Conservation (phyloP, 345 rosid species). For the Schrenkiella parvula region DNA sequence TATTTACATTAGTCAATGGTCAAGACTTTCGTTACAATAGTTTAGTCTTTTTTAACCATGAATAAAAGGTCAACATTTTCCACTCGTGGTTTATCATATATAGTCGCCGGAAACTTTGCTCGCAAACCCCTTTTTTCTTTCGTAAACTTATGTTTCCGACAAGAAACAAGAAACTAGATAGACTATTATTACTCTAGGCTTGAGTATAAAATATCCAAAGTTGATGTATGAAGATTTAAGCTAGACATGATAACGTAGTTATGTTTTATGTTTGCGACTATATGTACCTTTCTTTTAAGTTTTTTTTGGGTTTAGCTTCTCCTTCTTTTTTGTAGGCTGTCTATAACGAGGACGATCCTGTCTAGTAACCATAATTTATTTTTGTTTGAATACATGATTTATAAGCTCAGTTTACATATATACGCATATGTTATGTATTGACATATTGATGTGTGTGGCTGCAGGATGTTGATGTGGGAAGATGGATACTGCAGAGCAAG, state of each 20-base stretch:
- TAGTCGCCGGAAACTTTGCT: slow-evolving; percentile 4
- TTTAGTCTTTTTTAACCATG: background rate
- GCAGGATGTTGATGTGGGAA: slow-evolving; percentile 99
- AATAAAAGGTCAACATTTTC: background rate
- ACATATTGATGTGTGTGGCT: background rate
- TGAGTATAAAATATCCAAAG: background rate
- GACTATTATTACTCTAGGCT: background rate
- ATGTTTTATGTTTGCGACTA: background rate
- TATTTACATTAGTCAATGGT: background rate
- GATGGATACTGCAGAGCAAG: slow-evolving; percentile 95
- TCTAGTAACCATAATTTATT: background rate
- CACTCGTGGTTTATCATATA: background rate
- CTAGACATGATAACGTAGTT: background rate
- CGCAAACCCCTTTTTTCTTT: too few species aligned
- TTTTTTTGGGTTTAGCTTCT: background rate
- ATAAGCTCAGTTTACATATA: background rate
- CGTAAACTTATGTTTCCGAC: background rate
- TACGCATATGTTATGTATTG: background rate
- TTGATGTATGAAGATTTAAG: background rate
- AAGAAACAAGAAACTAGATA: background rate
- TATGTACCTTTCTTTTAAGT: background rate
- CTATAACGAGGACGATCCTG: background rate
- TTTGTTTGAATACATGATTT: background rate
- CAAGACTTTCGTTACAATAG: slow-evolving; percentile 4
- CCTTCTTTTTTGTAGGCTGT: background rate